A percentile compares a stretch with the other conserved stretches of the same genome.
Conservation (phyloP, 1,284 basidiomycete genomes). For the Pseudozyma sp. region DNA sequence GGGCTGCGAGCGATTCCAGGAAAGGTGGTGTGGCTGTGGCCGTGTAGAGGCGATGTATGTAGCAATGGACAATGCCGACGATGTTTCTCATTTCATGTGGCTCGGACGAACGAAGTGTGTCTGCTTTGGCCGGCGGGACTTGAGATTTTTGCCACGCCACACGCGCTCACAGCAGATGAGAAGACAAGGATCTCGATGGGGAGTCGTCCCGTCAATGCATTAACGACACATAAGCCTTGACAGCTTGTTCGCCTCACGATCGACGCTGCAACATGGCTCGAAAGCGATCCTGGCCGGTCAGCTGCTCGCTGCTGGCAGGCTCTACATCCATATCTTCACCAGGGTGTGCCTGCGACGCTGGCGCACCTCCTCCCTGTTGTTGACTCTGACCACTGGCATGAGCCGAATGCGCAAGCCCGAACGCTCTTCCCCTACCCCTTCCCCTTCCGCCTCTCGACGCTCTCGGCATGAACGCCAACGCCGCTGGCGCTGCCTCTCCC, state of each 20-base stretch:
- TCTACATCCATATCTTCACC: constrained; percentile 39
- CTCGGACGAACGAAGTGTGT: too few species aligned
- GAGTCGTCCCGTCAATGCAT: too few species aligned
- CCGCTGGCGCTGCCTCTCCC: background rate
- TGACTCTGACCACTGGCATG: constrained; percentile 4
- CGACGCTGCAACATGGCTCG: constrained; percentile 44
- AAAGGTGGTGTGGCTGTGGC: constrained; percentile 60
- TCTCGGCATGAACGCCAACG: constrained; percentile 26
- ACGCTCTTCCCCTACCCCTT: constrained; percentile 32
- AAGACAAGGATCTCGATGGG: too few species aligned
- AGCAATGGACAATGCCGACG: background rate
- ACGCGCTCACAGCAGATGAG: too few species aligned
- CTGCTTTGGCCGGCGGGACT: too few species aligned
- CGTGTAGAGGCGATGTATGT: constrained; percentile 23
- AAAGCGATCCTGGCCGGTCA: constrained; percentile 52
- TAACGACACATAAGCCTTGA: too few species aligned
- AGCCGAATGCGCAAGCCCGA: constrained; percentile 14
- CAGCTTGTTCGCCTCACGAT: background rate
- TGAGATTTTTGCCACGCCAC: too few species aligned
- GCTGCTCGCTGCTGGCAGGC: constrained; percentile 5
- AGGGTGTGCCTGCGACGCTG: background rate
- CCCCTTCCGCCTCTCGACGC: constrained; percentile 26
- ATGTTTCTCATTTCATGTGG: too few species aligned
- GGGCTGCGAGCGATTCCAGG: constrained; percentile 58
- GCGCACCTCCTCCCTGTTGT: background rate